These are phyloP conservation scores for Acanthamoeba sp. DNA, from an alignment of 208 protist genomes.

Conservation along the genomic window DNA sequence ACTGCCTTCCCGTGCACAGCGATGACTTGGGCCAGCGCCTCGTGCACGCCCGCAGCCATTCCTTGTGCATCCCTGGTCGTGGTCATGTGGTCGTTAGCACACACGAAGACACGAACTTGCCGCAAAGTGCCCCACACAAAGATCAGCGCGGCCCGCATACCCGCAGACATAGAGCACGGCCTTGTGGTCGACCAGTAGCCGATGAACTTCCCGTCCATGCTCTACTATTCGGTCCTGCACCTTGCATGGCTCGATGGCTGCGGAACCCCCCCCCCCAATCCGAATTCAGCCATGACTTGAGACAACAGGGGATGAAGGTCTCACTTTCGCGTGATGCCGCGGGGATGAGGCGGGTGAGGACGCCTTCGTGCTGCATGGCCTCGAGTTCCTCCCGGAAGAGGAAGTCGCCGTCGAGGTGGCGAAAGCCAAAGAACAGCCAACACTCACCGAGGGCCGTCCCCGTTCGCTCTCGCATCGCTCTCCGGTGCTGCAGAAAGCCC, in stretches of 20 bases:
- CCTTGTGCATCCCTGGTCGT: slow-evolving; percentile 8
- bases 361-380: slow-evolving; percentile 10
- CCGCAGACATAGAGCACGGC: slow-evolving; percentile 58
- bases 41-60: slow-evolving; percentile 43
- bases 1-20: not conserved
- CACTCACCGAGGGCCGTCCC: not conserved
- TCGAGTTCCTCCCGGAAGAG: slow-evolving; percentile 56
- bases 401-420: slow-evolving; percentile 37
- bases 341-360: slow-evolving; percentile 38
- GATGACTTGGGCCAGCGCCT: slow-evolving; percentile 27
- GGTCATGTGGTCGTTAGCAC: too few species aligned
- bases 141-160: not conserved
- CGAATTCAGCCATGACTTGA: not conserved
- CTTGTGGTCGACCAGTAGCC: not conserved
- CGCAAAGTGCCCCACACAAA: too few species aligned
- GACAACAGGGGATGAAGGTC: not conserved
- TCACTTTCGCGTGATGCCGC: slow-evolving; percentile 3
- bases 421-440: slow-evolving; percentile 70
- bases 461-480: not conserved
- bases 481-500: slow-evolving; percentile 21
- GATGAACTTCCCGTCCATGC: not conserved
- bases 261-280: not conserved
- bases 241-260: not conserved
- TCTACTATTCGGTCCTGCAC: slow-evolving; percentile 22
- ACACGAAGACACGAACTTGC: too few species aligned